These are phyloP conservation scores for Golubevia sp. DNA, from an alignment of 1,284 basidiomycete species.

Conservation along the genomic window DNA sequence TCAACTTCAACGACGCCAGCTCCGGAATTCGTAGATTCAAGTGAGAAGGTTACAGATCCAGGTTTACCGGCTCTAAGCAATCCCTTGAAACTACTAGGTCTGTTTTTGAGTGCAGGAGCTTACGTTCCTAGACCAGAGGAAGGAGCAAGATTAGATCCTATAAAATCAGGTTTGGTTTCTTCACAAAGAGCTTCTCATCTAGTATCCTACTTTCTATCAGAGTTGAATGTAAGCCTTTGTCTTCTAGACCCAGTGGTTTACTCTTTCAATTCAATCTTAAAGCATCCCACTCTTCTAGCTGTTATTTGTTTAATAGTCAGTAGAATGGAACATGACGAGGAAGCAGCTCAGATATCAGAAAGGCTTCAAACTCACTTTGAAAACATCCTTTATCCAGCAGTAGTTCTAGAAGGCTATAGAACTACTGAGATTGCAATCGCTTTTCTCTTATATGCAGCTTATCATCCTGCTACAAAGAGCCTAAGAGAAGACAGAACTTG, in stretches of 20 bases:
- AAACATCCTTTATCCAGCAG: conserved; percentile 19
- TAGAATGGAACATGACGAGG: too few species aligned
- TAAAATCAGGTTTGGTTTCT: conserved; percentile 22
- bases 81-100: conserved; percentile 25
- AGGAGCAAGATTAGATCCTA: conserved; percentile 20
- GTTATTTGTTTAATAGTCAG: conserved; percentile 9
- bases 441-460: conserved; percentile 23
- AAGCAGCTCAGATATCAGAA: conserved; percentile 14
- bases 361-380: conserved; percentile 26
- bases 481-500: conserved; percentile 28
- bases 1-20: too few species aligned
- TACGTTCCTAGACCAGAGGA: conserved; percentile 9
- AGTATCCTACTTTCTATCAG: conserved; percentile 23
- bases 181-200: conserved; percentile 19
- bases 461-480: conserved; percentile 31
- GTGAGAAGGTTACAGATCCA: conserved; percentile 3
- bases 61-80: conserved; percentile 30
- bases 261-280: conserved; percentile 29
- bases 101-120: too few species aligned
- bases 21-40: too few species aligned
- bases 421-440: conserved; percentile 31
- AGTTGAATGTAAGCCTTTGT: conserved; percentile 30
- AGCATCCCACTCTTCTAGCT: conserved; percentile 25
- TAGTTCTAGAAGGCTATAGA: conserved; percentile 26
- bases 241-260: conserved; percentile 35